A percentile compares a stretch with the other conserved stretches of the same genome.
Conservation (phyloP, 208 protist genomes). For the Angomonas ambiguus region DNA sequence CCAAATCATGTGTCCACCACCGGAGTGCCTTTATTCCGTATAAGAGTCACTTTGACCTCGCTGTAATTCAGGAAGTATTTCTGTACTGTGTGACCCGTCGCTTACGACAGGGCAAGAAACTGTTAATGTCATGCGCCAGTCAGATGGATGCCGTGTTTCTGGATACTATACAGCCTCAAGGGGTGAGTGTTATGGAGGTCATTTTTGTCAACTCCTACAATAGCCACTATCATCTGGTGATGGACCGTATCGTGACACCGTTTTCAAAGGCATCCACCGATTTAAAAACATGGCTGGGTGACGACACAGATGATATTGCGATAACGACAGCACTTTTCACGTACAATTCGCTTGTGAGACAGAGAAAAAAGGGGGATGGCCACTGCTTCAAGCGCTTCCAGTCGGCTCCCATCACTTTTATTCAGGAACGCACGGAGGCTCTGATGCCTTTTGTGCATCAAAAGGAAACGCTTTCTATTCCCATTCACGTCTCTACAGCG, state of each 20-base stretch:
- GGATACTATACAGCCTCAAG: neutral
- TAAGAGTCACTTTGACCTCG: slow-evolving; percentile 14
- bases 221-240: neutral
- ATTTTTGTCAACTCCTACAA: slow-evolving; percentile 7
- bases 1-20: neutral
- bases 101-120: slow-evolving; percentile 37
- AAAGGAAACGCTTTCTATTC: neutral
- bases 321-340: neutral
- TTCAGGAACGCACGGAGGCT: neutral
- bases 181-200: neutral
- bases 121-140: slow-evolving; percentile 7
- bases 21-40: neutral
- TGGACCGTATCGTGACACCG: slow-evolving; percentile 8
- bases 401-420: neutral
- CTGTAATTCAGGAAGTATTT: slow-evolving; percentile 43
- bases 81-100: slow-evolving; percentile 53
- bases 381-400: neutral
- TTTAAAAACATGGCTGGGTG: neutral
- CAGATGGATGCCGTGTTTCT: neutral
- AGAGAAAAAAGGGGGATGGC: neutral
- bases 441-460: neutral
- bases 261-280: neutral
- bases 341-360: neutral
- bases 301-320: neutral
- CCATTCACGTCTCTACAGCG: neutral